Evolutionary conservation across 495 filamentous ascomycete genomes (phyloP).

Genomic region (Cudoniella acicularis): DNA sequence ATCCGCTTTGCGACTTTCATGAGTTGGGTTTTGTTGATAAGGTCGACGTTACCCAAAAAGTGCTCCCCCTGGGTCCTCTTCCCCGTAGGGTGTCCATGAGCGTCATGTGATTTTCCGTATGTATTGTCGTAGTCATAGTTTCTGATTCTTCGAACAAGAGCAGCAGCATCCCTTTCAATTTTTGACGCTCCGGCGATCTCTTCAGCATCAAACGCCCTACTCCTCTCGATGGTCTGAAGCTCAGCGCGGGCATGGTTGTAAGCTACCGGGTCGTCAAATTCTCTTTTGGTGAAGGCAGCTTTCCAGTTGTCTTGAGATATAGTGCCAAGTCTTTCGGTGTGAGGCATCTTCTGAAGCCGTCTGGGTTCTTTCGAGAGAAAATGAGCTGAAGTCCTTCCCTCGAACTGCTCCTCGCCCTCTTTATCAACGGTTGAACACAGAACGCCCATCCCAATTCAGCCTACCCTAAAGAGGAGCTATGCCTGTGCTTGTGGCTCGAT

Average conservation of each 20-base stretch:
- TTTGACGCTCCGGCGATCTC: constrained; percentile 7
- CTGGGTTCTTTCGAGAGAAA: constrained; percentile 4
- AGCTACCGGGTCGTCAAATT: constrained; percentile 9
- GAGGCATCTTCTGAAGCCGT: constrained; percentile 23
- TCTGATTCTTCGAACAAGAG: constrained; percentile 20
- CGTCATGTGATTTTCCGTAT: constrained; percentile 12
- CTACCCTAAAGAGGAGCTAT: constrained; percentile 9
- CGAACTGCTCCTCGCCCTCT: constrained; percentile 16
- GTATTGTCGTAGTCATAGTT: constrained; percentile 17
- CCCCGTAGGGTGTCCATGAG: constrained; percentile 1
- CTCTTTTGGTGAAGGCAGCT: constrained; percentile 1
- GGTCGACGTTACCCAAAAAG: constrained; percentile 43
- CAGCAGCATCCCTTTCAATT: constrained; percentile 18
- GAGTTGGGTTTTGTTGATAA: constrained; percentile 42
- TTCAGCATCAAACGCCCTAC: constrained; percentile 21
- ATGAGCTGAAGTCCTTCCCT: constrained; percentile 19
- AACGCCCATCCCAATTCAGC: constrained; percentile 22
- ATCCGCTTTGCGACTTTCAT: constrained; percentile 37
- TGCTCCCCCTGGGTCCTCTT: constrained; percentile 34
- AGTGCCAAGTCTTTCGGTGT: not conserved
- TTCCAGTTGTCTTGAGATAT: constrained; percentile 14
- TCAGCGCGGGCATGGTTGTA: constrained; percentile 15
- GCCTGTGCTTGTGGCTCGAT: constrained; percentile 8
- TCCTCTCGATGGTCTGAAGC: constrained; percentile 17
- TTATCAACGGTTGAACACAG: constrained; percentile 24